phyloP scores from a whole-genome alignment of 2,329 filamentous ascomycete genomes.

The Penicillium rolfsii region DNA sequence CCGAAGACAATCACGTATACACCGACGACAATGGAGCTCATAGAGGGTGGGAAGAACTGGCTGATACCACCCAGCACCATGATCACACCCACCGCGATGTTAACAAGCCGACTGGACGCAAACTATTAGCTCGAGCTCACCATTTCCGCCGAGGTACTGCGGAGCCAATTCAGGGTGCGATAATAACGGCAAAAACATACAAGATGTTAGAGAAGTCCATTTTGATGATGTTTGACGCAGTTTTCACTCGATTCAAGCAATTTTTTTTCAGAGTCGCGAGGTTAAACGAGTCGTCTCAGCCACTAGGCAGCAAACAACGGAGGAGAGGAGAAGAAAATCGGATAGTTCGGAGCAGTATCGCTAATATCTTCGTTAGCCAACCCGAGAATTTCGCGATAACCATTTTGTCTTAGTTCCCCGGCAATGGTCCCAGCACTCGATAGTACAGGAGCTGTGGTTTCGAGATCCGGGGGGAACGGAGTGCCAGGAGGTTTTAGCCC shows the following conservation, averaged over 20 bases:
- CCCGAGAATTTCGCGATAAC: background rate
- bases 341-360: slow-evolving; percentile 4
- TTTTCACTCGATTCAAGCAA: slow-evolving; percentile 10
- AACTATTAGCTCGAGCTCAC: slow-evolving; percentile 1
- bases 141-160: background rate
- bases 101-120: slow-evolving; percentile 79
- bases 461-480: background rate
- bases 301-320: slow-evolving; percentile 11
- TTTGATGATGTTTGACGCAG: slow-evolving; percentile 32
- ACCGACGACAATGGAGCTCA: slow-evolving; percentile 74
- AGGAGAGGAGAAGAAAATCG: background rate
- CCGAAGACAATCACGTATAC: slow-evolving; percentile 91
- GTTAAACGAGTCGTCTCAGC: slow-evolving; percentile 7
- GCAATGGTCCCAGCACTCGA: background rate
- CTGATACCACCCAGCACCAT: slow-evolving; percentile 80
- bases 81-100: slow-evolving; percentile 82
- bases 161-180: too few species aligned
- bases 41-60: slow-evolving; percentile 49
- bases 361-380: slow-evolving; percentile 15
- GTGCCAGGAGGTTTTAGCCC: background rate
- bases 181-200: slow-evolving; percentile 12
- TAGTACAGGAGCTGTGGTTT: slow-evolving; percentile 1
- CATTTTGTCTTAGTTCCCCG: background rate
- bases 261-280: slow-evolving; percentile 17
- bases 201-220: slow-evolving; percentile 88